Base-by-base conservation (phyloP, 176 grass and related monocot genomes). In the Cymbopogon citratus region DNA sequence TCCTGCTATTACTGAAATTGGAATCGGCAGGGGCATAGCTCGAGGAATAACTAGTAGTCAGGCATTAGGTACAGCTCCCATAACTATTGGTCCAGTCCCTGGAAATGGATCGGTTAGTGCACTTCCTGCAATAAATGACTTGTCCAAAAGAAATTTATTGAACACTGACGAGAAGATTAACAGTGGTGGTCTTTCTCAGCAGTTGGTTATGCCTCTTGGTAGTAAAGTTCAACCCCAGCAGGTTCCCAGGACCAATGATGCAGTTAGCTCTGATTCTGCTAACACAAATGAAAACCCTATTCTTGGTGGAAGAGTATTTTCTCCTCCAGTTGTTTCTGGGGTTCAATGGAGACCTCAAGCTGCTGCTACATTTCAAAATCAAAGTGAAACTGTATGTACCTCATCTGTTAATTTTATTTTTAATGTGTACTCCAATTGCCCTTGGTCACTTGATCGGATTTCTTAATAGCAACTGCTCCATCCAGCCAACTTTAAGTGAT, bases 341-440 rank as follows among this genome's bases (percentile, higher is more conserved):
- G 83, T 78, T 89, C 92, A 93, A 75, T 93, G 91, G 93, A 95
- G 88, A 78, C 83, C 88, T 72, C 92, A 93, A 87, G 79, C 75
- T 72, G 59, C 87, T 81, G 56, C 86, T 83, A 59, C 83, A 83
- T 99, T 95, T 65, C 89, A 89, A 83, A 89, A 87, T 92, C 80
- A 88, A 86, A 97, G 80, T 83, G 96, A 99, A 90, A 85, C 63
- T 26, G 96, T 99, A 98, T 9, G 89, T 79, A 64, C 66, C 36
- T 83, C 31, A 35, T 9, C 61, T 24, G 27, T 69, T 60, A 18
- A 11, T 59, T 73, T 69, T 62, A 19, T 19, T 49, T 49, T 49
- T 69, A 46, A 15, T 46, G 11, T 15, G 11, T 52, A 78, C 34
- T 65, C 33, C 27, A 38, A 45, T 66, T 72, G 33, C 59, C 66